Evolutionary conservation across 352 stramenopile genomes (phyloP), one percentile per base, ranked within the genome.

Genomic region (Phytophthora cryptogea): DNA sequence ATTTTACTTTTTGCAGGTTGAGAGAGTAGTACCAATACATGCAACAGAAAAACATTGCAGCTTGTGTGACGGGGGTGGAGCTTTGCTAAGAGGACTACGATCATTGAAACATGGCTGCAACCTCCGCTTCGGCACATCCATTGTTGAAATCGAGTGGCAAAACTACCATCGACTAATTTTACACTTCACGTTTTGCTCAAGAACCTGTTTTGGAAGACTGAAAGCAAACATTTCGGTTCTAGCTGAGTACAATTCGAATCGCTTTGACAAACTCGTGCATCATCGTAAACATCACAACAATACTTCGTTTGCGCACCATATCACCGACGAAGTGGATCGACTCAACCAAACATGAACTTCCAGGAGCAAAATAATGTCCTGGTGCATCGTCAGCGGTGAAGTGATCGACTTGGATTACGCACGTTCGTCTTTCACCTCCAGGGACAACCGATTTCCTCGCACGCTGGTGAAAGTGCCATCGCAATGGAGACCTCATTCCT

Each of bases 1-100:
- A n/a, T 39, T 39, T 39, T 14, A 39, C 14, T 4, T 39, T 16
- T 8, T 39, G 33, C n/a, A 39, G 33, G 3, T 39, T 20, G 9
- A 37, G 5, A 20, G 26, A 11, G 9, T 23, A n/a, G n/a, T 60
- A 87, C 79, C 79, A 17, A 71, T 62, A 23, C 72, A 89, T 1
- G 80, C 80, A 8, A 89, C 73, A 3, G 80, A 89, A 33, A 78
- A 85, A 55, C 80, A 89, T 62, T 78, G 67, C 4, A 88, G 60
- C 48, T 76, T 77, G 36, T 66, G 43, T 1, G 72, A 65, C 10
- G 75, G 53, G 3, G 74, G 30, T 1, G 33, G 35, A 4, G 17
- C 9, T 13, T 8, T 27, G 4, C 27, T 43, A 30, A 10, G 31
- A 52, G 23, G 31, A 1, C 30, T 54, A 30, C 35, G 11, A 11